phyloP scores from a whole-genome alignment of 2,329 filamentous ascomycete genomes.

The Cladobotryum protrusum region DNA sequence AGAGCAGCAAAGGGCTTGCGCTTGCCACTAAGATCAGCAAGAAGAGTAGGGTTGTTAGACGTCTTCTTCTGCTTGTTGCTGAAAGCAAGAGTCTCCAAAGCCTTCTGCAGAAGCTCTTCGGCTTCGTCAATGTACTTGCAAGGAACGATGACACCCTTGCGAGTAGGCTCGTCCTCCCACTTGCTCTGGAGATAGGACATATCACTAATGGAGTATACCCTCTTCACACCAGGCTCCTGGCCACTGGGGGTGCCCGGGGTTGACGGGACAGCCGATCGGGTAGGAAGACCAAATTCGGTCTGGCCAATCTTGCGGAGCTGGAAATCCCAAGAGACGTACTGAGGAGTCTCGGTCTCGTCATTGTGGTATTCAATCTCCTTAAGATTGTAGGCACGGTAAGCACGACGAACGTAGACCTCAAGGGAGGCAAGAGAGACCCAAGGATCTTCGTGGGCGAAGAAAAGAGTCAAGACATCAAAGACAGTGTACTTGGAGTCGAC shows the following conservation, averaged over 20 bases:
- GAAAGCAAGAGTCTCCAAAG: conserved; percentile 73
- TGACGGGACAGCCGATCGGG: conserved; percentile 75
- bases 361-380: conserved; percentile 87
- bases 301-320: conserved; percentile 87
- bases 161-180: conserved; percentile 66
- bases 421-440: conserved; percentile 92
- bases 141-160: conserved; percentile 92
- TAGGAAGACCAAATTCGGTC: conserved; percentile 77
- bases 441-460: conserved; percentile 89
- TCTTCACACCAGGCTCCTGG: conserved; percentile 58
- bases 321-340: conserved; percentile 94
- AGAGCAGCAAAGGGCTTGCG: conserved; percentile 43
- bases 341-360: conserved; percentile 59
- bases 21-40: conserved; percentile 69
- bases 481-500: conserved; percentile 98
- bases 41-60: conserved; percentile 48
- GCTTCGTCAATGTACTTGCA: conserved; percentile 91
- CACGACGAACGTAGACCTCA: conserved; percentile 92
- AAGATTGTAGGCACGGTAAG: conserved; percentile 91
- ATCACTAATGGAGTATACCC: conserved; percentile 92
- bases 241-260: conserved; percentile 70
- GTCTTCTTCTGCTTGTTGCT: conserved; percentile 51
- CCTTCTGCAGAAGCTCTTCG: conserved; percentile 78
- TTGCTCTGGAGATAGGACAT: conserved; percentile 81
- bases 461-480: conserved; percentile 89